Evolutionary conservation across 345 rosid species (phyloP).

Genomic region (Boechera divaricarpa): DNA sequence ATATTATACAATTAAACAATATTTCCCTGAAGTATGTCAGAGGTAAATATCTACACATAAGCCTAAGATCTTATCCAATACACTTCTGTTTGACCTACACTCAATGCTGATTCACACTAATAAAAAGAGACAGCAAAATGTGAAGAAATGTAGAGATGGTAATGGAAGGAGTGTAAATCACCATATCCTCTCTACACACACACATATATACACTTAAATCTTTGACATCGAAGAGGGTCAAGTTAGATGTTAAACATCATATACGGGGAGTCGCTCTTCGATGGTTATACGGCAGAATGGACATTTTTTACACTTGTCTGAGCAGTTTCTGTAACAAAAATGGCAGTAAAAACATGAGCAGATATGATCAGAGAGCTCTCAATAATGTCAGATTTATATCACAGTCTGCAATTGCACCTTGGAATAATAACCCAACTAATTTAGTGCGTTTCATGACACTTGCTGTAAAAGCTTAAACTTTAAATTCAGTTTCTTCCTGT

Average conservation of each 20-base stretch:
- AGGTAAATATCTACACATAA: not conserved
- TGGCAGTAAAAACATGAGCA: constrained; percentile 25
- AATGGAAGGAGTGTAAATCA: not conserved
- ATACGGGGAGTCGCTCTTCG: constrained; percentile 84
- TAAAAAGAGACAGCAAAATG: constrained; percentile 13
- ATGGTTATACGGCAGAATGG: constrained; percentile 82
- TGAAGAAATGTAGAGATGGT: not conserved
- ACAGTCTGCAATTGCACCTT: not conserved
- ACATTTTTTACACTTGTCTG: constrained; percentile 88
- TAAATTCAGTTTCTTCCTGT: not conserved
- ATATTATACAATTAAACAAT: constrained; percentile 8
- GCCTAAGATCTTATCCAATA: constrained; percentile 1
- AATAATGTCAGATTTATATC: not conserved
- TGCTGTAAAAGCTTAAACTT: constrained; percentile 1
- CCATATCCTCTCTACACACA: constrained; percentile 16
- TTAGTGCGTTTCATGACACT: not conserved
- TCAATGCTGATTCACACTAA: constrained; percentile 32
- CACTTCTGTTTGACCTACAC: constrained; percentile 11
- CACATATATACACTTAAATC: constrained; percentile 27
- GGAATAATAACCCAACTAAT: not conserved
- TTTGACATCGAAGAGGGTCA: constrained; percentile 25
- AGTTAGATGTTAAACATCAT: constrained; percentile 68
- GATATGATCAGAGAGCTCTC: not conserved
- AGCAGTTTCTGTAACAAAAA: constrained; percentile 73
- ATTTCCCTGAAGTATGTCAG: not conserved